A percentile compares a stretch with the other conserved stretches of the same genome.
Evolutionary conservation across 2,329 filamentous ascomycete species (phyloP).

Genomic region (Neofusicoccum sp.): DNA sequence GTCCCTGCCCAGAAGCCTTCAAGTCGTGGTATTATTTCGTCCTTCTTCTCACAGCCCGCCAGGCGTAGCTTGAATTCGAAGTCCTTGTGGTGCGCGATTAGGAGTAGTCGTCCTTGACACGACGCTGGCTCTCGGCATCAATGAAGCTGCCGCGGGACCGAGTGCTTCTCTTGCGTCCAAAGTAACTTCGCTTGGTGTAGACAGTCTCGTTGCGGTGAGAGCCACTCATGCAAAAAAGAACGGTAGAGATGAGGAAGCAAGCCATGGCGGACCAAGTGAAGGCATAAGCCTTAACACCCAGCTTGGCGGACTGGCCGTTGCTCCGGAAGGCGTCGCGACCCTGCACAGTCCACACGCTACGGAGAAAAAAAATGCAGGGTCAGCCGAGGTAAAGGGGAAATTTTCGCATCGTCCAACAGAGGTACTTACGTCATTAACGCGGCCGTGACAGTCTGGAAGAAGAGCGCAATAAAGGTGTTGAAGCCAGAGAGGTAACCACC

Average conservation of each 20-base stretch:
- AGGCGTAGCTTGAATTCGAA: neutral
- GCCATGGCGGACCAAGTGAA: conserved; percentile 74
- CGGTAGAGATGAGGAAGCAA: conserved; percentile 62
- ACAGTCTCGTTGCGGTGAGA: conserved; percentile 35
- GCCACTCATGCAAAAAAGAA: conserved; percentile 66
- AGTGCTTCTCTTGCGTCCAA: conserved; percentile 52
- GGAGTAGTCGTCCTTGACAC: conserved; percentile 70
- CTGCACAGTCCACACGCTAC: conserved; percentile 64
- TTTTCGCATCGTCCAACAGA: neutral
- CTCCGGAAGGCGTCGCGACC: conserved; percentile 65
- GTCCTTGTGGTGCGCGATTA: conserved; percentile 32
- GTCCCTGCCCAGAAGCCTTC: neutral
- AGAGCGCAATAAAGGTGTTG: conserved; percentile 58
- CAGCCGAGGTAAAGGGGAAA: conserved; percentile 2
- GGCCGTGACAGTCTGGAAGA: conserved; percentile 67
- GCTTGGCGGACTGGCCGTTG: conserved; percentile 54
- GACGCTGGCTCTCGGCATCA: conserved; percentile 55
- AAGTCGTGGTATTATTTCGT: conserved; percentile 12
- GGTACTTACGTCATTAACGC: conserved; percentile 71
- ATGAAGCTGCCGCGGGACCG: conserved; percentile 52
- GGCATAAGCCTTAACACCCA: conserved; percentile 70
- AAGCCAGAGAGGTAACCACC: conserved; percentile 66
- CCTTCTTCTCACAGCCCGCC: neutral
- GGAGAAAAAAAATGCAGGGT: neutral
- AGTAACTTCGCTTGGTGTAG: conserved; percentile 39